Conservation (phyloP, 1,284 basidiomycete species). For the Puccinia triticina region DNA sequence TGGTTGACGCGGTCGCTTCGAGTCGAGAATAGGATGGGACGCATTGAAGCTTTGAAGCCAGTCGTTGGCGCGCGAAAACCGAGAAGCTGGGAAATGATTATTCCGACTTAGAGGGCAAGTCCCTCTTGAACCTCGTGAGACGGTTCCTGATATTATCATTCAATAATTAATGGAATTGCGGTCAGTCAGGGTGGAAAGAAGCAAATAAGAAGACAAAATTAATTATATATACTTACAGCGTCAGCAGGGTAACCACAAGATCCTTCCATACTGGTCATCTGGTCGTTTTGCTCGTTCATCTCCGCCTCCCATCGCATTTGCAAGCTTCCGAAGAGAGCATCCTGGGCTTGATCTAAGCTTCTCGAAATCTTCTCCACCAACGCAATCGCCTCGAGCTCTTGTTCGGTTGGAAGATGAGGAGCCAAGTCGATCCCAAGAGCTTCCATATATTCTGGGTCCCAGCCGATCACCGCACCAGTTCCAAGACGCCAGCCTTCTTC, state of each 20-base stretch:
- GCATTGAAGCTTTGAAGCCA: no score
- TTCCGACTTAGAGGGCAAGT: no score
- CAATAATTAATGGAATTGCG: background rate
- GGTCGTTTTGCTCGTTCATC: slow-evolving; percentile 19
- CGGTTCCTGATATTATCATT: no score
- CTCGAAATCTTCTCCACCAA: slow-evolving; percentile 24
- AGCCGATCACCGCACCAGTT: slow-evolving; percentile 27
- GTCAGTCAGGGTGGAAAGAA: background rate
- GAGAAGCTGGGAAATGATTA: no score
- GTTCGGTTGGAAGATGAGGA: slow-evolving; percentile 34
- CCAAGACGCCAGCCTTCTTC: slow-evolving; percentile 23
- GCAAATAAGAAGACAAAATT: background rate
- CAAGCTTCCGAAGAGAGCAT: slow-evolving; percentile 23
- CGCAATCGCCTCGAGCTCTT: slow-evolving; percentile 19
- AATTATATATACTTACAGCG: background rate
- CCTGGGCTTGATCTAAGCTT: slow-evolving; percentile 34
- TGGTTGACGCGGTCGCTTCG: no score
- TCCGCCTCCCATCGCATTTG: background rate
- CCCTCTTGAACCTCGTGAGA: no score
- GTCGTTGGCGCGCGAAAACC: no score
- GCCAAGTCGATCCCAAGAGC: slow-evolving; percentile 15
- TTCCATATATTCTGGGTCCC: slow-evolving; percentile 19
- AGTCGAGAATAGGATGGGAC: no score
- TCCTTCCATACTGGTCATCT: background rate
- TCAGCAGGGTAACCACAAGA: background rate